Evolutionary conservation across 192 early-diverging fungal species (phyloP), one percentile per base, ranked within the genome.

Genomic region (Backusella luteola): DNA sequence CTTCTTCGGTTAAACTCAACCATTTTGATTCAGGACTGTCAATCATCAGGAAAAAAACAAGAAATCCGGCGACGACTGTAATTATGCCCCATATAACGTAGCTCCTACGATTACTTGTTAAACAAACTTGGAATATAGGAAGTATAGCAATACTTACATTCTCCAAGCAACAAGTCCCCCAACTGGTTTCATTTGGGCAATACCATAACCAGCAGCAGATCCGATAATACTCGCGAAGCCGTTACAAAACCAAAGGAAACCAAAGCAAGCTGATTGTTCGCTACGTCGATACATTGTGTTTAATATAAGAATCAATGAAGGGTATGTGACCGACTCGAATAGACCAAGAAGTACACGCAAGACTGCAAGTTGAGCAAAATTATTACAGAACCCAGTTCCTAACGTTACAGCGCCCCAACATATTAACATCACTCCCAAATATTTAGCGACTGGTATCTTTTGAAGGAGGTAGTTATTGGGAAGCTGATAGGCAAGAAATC

Each of bases 41-140:
- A n/a, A n/a, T n/a, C n/a, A n/a, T n/a, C n/a, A n/a, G n/a, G n/a
- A n/a, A n/a, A n/a, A n/a, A n/a, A n/a, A n/a, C n/a, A n/a, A n/a
- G n/a, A n/a, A n/a, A n/a, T n/a, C n/a, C n/a, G n/a, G n/a, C n/a
- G n/a, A n/a, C n/a, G n/a, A n/a, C n/a, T n/a, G n/a, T n/a, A n/a
- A n/a, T n/a, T n/a, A n/a, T n/a, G n/a, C 79, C 79, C 66, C 73
- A 73, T 23, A 80, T 73, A 14, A 80, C 52, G 15, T 77, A 77
- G 38, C 76, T 68, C 77, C 77, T 78, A n/a, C n/a, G n/a, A n/a
- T n/a, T n/a, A n/a, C n/a, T n/a, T n/a, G n/a, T n/a, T n/a, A n/a
- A n/a, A n/a, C n/a, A n/a, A n/a, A n/a, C n/a, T n/a, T n/a, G n/a
- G n/a, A n/a, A n/a, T n/a, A n/a, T n/a, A n/a, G n/a, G n/a, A n/a